Conservation (phyloP, 1,284 basidiomycete species). For the Mycosarcoma maydis region DNA sequence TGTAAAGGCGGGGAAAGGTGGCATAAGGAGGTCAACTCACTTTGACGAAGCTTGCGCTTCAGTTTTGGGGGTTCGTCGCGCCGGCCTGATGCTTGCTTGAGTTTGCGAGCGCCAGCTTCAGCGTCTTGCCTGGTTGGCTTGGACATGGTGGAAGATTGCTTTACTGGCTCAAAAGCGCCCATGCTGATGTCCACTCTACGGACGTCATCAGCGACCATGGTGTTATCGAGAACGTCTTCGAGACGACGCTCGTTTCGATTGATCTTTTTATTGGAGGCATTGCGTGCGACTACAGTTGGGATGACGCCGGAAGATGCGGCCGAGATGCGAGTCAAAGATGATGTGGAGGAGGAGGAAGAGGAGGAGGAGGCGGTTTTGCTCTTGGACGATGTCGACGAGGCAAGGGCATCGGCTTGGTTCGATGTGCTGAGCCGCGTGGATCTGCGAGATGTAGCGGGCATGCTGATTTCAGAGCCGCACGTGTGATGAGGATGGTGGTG, state of each 20-base stretch:
- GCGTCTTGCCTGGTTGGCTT: constrained; percentile 13
- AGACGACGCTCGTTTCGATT: constrained; percentile 33
- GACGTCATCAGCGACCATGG: constrained; percentile 25
- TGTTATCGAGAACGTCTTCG: constrained; percentile 39
- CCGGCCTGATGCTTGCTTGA: constrained; percentile 23
- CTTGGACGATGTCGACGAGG: constrained; percentile 17
- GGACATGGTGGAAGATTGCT: constrained; percentile 10
- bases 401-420: constrained; percentile 21
- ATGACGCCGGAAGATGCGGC: constrained; percentile 45
- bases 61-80: constrained; percentile 24
- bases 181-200: constrained; percentile 37
- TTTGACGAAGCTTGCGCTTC: constrained; percentile 39
- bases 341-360: constrained; percentile 12
- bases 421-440: constrained; percentile 39
- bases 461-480: constrained; percentile 18
- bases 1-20: background rate
- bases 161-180: constrained; percentile 30
- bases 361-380: constrained; percentile 14
- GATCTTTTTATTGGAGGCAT: constrained; percentile 18
- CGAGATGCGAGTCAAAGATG: constrained; percentile 35
- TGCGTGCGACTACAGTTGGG: constrained; percentile 42
- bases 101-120: constrained; percentile 24
- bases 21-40: constrained; percentile 3
- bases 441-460: constrained; percentile 30
- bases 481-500: constrained; percentile 6